Base-by-base conservation (phyloP, 352 stramenopile genomes). In the Aphanomyces invadans region DNA sequence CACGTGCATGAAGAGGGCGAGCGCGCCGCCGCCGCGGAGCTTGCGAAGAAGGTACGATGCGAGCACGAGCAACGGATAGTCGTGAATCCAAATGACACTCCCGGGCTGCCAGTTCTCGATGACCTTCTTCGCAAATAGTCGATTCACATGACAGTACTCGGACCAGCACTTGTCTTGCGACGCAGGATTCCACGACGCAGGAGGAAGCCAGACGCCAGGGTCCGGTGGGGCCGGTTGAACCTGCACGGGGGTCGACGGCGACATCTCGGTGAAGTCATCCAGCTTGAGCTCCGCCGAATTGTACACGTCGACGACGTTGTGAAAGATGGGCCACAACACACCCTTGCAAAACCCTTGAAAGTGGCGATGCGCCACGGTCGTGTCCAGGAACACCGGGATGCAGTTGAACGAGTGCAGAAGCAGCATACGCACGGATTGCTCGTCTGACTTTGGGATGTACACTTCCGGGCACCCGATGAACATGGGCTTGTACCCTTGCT, bases 1-100 rank as follows among this genome's bases (percentile, higher is more conserved):
- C 7, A 97, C 97, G 71, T 99, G 96, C 21, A 99, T 74, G 75
- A 99, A 99, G 48, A 98, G 87, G 4, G 95, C 96, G 70, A 99
- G 90, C 66, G 97, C 90, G 21, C 95, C 94, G 12, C 36, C 36
- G 26, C 87, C 95, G 0, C 77, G 74, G 36, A 98, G 80, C 19
- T 90, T 84, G 28, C 96, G 81, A 25, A 95, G 88, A 42, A 99
- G 74, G 63, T 98, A 99, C 4, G 89, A 98, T 11, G 97, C 96
- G 38, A 99, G 77, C 71, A 99, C 95, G 64, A 99, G 81, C 38
- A 99, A 87, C 76, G 99, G 95, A 70, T 98, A 99, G 56, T 97
- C 97, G 72, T 99, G 95, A 51, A 99, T 95, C 96, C 96, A 99
- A 62, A 99, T 89, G 46, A 97, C 75, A 73, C 96, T 79, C 19